Conservation (phyloP, 2,329 filamentous ascomycete species). For the Apiospora koreana region DNA sequence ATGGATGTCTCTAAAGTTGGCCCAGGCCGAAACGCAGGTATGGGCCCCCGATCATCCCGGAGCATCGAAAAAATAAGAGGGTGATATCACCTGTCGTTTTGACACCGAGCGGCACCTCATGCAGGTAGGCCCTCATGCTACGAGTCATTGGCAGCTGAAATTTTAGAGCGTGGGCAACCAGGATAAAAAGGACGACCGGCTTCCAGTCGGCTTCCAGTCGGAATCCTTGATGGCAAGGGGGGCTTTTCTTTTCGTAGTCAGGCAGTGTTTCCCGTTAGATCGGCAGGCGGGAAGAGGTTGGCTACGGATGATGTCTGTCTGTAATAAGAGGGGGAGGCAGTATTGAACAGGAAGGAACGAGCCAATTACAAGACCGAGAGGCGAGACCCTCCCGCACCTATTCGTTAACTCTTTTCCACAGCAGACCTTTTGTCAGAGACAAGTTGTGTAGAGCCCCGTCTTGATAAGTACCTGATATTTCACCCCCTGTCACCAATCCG, state of each 20-base stretch:
- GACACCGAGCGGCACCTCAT: constrained; percentile 3
- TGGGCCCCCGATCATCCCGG: constrained; percentile 5
- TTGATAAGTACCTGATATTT: not conserved
- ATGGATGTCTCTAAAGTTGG: not conserved
- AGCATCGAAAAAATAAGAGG: not conserved
- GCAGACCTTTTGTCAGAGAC: not conserved
- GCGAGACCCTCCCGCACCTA: not conserved
- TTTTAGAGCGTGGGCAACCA: not conserved
- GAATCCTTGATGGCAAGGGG: not conserved
- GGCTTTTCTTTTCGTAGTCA: not conserved
- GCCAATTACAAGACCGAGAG: not conserved
- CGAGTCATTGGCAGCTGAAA: constrained; percentile 8
- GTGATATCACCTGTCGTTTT: constrained; percentile 6
- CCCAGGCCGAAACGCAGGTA: not conserved
- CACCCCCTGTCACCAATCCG: constrained; percentile 1
- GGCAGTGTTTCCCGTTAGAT: constrained; percentile 3
- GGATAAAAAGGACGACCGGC: not conserved
- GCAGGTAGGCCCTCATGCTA: not conserved
- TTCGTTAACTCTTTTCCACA: not conserved
- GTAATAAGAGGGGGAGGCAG: not conserved
- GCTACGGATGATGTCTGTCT: not conserved
- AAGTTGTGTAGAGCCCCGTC: not conserved
- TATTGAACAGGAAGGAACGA: not conserved
- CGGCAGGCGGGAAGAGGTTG: not conserved
- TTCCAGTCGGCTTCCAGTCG: not conserved